Evolutionary conservation across 108 stramenopile genomes (phyloP).

Genomic region (Conticribra guillardii): DNA sequence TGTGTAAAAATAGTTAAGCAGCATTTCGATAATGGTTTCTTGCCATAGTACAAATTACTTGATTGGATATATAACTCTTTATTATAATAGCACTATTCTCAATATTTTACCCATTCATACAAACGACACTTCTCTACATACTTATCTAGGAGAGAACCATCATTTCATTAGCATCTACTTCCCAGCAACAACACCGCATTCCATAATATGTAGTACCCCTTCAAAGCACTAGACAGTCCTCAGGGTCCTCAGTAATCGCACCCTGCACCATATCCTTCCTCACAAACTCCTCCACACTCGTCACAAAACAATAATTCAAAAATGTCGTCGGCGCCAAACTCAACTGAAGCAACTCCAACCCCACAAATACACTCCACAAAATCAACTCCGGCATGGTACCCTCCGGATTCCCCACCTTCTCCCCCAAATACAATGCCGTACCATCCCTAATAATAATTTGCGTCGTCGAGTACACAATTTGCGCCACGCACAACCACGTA

Average conservation of each 20-base stretch:
- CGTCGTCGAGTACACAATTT: conserved; percentile 37
- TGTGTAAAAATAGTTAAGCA: too few species aligned
- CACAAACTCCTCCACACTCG: conserved; percentile 40
- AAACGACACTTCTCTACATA: too few species aligned
- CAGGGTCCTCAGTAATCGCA: conserved; percentile 7
- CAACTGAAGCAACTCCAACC: conserved; percentile 27
- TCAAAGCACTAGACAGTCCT: too few species aligned
- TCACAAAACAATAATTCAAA: conserved; percentile 42
- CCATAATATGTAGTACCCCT: too few species aligned
- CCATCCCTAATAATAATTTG: conserved; percentile 48
- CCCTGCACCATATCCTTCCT: conserved; percentile 12
- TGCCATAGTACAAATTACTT: too few species aligned
- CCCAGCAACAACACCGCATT: too few species aligned
- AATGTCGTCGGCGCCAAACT: conserved; percentile 42
- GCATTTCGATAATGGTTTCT: too few species aligned
- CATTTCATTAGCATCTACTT: too few species aligned
- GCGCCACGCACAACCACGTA: conserved; percentile 44
- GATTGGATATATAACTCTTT: too few species aligned
- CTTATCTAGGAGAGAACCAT: too few species aligned
- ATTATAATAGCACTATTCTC: too few species aligned
- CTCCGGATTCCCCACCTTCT: conserved; percentile 26
- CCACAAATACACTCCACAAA: conserved; percentile 27
- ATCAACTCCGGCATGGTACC: conserved; percentile 27
- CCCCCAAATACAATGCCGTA: conserved; percentile 18
- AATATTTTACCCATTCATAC: too few species aligned